Evolutionary conservation across 352 stramenopile species (phyloP), one percentile per base, ranked within the genome.

Genomic region (Blastocystis sp.): DNA sequence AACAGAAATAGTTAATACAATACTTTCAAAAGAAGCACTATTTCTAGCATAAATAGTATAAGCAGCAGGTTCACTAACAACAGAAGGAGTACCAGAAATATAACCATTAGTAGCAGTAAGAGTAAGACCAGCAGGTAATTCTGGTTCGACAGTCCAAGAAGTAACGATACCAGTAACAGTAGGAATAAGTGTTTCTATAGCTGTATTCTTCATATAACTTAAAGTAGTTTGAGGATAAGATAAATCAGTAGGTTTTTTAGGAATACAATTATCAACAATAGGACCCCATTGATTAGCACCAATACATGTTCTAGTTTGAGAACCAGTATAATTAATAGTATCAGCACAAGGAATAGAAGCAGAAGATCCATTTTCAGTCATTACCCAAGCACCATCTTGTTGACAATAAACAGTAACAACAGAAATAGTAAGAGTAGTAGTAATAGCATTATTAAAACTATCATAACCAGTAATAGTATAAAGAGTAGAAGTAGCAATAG

Each of bases 1-100:
- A 7, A 62, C 52, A 5, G 52, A 54, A 18, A 62, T 49, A 13
- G 37, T 48, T 9, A 62, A 6, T 1, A 45, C 25, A 9, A 28
- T 34, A n/a, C n/a, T n/a, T n/a, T n/a, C n/a, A n/a, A n/a, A n/a
- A n/a, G n/a, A n/a, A n/a, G n/a, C n/a, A n/a, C n/a, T n/a, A n/a
- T n/a, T n/a, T n/a, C n/a, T n/a, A n/a, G n/a, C n/a, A n/a, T n/a
- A n/a, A n/a, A n/a, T n/a, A n/a, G n/a, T n/a, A n/a, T n/a, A n/a
- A n/a, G n/a, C 13, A 3, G 19, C 30, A 4, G 16, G 9, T 7
- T 3, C 13, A n/a, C 33, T n/a, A 4, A 18, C n/a, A 10, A 13
- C 19, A 4, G 19, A 9, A 24, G 45, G 21, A 4, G 43, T 34
- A 23, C 45, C 45, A 21, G 46, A 56, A 4, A 56, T 56, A 4